A percentile compares a stretch with the other conserved stretches of the same genome.
These are phyloP conservation scores for Fusarium albidum DNA, from an alignment of 2,329 filamentous ascomycete species.

Conservation along the genomic window DNA sequence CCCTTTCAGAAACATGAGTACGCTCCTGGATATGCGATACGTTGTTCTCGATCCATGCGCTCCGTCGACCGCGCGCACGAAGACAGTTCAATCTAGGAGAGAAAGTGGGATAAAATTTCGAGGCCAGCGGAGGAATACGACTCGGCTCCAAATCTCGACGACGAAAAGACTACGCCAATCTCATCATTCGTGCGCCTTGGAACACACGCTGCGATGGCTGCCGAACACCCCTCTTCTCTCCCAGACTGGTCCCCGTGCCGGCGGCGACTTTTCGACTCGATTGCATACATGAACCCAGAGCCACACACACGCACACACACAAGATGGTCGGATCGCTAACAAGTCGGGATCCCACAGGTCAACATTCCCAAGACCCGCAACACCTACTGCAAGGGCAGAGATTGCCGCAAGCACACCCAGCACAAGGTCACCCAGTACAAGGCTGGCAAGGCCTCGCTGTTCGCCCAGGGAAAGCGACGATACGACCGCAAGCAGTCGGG, in stretches of 20 bases:
- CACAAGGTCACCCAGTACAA: slow-evolving; percentile 98
- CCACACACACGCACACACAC: slow-evolving; percentile 12
- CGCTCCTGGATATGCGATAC: slow-evolving; percentile 12
- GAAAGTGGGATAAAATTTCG: slow-evolving; percentile 40
- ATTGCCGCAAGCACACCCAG: slow-evolving; percentile 90
- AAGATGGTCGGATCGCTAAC: slow-evolving; percentile 42
- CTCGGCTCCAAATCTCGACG: slow-evolving; percentile 27
- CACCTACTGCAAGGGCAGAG: slow-evolving; percentile 97
- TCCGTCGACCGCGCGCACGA: slow-evolving; percentile 42
- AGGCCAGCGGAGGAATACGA: slow-evolving; percentile 32
- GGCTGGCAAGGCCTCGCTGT: slow-evolving; percentile 94
- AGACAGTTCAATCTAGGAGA: slow-evolving; percentile 40
- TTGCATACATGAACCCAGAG: slow-evolving; percentile 13
- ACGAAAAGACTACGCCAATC: slow-evolving; percentile 4
- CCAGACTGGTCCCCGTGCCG: slow-evolving; percentile 35
- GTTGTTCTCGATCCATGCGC: slow-evolving; percentile 30
- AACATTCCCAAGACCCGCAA: slow-evolving; percentile 98
- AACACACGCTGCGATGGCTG: slow-evolving; percentile 5
- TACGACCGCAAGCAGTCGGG: slow-evolving; percentile 99
- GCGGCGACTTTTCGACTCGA: slow-evolving; percentile 15
- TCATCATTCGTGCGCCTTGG: not conserved
- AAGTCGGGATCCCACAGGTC: slow-evolving; percentile 66
- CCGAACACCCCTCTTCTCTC: slow-evolving; percentile 1
- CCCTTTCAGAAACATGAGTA: slow-evolving; percentile 14
- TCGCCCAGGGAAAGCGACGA: slow-evolving; percentile 99